phyloP scores from a whole-genome alignment of 352 stramenopile genomes.

The Globisporangium camurandrum region DNA sequence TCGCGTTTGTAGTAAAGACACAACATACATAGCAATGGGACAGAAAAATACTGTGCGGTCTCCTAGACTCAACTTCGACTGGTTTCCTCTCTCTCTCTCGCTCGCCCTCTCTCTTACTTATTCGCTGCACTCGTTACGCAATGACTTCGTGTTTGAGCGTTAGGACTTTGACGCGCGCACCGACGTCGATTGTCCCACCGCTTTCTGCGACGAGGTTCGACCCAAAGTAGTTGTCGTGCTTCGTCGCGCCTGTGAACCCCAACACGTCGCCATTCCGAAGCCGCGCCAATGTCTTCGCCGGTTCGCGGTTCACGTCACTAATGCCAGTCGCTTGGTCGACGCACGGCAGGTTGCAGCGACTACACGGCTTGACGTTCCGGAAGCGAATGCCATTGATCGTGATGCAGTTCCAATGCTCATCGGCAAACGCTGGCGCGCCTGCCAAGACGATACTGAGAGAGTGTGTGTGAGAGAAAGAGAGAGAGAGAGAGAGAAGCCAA shows the following conservation, averaged over 20 bases:
- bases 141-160: constrained; percentile 55
- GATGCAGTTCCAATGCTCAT: constrained; percentile 71
- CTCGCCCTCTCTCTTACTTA: too few relatives aligned
- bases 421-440: constrained; percentile 51
- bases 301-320: constrained; percentile 34
- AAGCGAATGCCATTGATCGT: constrained; percentile 46
- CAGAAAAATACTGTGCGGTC: too few relatives aligned
- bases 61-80: too few relatives aligned
- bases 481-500: not conserved
- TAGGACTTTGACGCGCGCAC: constrained; percentile 48
- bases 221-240: constrained; percentile 63
- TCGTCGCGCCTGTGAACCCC: constrained; percentile 45
- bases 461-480: not conserved
- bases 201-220: constrained; percentile 63
- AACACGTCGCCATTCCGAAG: constrained; percentile 55
- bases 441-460: constrained; percentile 54
- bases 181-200: constrained; percentile 26
- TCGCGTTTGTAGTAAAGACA: too few relatives aligned
- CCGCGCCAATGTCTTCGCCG: constrained; percentile 37
- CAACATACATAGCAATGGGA: too few relatives aligned
- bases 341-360: constrained; percentile 68
- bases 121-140: too few relatives aligned
- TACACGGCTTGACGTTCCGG: constrained; percentile 67
- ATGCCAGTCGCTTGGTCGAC: constrained; percentile 64
- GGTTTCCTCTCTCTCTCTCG: too few relatives aligned